A percentile compares a stretch with the other conserved stretches of the same genome.
phyloP scores from a whole-genome alignment of 129 eudicot species.

The Rutidosis leptorrhynchoides region DNA sequence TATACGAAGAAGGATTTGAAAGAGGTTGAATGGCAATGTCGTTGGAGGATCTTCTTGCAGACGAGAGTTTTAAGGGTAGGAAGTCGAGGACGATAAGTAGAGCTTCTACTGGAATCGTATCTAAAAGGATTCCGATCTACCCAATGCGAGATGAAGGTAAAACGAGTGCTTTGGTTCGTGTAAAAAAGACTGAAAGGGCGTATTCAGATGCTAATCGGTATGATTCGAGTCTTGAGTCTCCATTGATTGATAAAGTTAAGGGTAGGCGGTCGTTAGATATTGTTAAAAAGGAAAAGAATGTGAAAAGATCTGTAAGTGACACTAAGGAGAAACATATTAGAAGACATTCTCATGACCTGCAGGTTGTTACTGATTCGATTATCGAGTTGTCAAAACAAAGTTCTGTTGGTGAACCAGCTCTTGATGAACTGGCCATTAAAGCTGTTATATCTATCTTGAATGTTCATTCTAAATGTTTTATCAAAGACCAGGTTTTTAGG shows the following conservation, averaged over 20 bases:
- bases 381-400: background rate
- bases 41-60: constrained; percentile 11
- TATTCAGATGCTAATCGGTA: background rate
- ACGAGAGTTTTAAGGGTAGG: constrained; percentile 2
- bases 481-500: constrained; percentile 2
- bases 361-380: background rate
- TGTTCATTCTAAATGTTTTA: constrained; percentile 9
- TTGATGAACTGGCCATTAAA: background rate
- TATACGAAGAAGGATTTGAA: background rate
- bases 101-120: constrained; percentile 4
- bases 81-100: background rate
- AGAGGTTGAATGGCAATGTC: background rate
- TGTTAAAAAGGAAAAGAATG: background rate
- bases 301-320: background rate
- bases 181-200: constrained; percentile 15
- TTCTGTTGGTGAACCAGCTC: background rate
- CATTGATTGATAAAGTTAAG: constrained; percentile 3
- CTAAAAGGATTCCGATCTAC: constrained; percentile 1
- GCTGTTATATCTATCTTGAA: background rate
- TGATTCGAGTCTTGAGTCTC: background rate
- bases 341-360: background rate
- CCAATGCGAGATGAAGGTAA: background rate
- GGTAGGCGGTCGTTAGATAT: constrained; percentile 8
- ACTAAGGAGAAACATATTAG: background rate
- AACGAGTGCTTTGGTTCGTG: background rate